Evolutionary conservation across 805 yeast species (phyloP).

Genomic region (Kodamaea kakaduensis): DNA sequence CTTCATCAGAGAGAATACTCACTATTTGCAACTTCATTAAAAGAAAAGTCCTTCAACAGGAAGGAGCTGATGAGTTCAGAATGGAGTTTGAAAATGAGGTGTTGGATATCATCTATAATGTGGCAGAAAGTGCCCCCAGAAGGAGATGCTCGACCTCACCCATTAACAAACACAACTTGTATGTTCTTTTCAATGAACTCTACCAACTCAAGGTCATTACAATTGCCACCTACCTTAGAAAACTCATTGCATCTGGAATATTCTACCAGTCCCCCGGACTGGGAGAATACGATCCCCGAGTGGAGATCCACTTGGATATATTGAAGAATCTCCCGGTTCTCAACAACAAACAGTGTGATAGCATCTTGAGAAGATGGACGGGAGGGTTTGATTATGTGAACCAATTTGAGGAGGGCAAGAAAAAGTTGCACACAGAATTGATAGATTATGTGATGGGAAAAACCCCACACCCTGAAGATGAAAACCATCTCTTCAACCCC

Average conservation of each 20-base stretch:
- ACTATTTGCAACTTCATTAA: conserved; percentile 41
- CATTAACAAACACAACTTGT: conserved; percentile 23
- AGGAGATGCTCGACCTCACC: no score
- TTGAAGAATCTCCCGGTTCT: conserved; percentile 56
- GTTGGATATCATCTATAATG: conserved; percentile 34
- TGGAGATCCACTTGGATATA: conserved; percentile 48
- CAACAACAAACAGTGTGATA: conserved; percentile 51
- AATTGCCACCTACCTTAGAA: conserved; percentile 67
- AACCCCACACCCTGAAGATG: neutral
- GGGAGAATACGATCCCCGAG: conserved; percentile 38
- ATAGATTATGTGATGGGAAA: conserved; percentile 5
- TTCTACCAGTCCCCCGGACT: conserved; percentile 52
- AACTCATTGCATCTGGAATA: conserved; percentile 81
- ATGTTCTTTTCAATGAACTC: conserved; percentile 50
- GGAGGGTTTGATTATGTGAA: conserved; percentile 27
- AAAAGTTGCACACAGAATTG: conserved; percentile 27
- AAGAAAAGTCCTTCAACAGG: conserved; percentile 8
- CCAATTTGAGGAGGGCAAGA: conserved; percentile 38
- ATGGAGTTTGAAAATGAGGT: conserved; percentile 44
- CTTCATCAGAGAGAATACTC: conserved; percentile 27
- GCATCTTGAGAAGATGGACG: conserved; percentile 49
- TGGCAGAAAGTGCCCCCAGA: conserved; percentile 17
- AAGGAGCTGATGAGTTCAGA: conserved; percentile 22
- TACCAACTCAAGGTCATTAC: conserved; percentile 48
- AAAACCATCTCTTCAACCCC: no score